phyloP scores from a whole-genome alignment of 1,284 basidiomycete genomes.

The Pascua sp. region DNA sequence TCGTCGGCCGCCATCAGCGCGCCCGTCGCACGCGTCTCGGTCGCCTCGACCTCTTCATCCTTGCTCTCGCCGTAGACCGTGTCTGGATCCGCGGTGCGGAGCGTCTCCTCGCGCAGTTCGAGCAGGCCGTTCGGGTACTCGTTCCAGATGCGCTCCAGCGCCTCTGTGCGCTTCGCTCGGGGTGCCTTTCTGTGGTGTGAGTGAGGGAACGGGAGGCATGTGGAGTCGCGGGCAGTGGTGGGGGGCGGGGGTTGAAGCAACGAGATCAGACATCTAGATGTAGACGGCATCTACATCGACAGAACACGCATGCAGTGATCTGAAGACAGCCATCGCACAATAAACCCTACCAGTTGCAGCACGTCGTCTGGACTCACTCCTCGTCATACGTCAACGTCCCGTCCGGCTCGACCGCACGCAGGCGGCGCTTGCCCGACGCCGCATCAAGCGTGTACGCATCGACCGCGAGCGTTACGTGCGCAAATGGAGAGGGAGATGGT shows the following conservation, averaged over 20 bases:
- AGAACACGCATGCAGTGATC: too few species aligned
- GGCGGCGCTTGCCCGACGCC: slow-evolving; percentile 21
- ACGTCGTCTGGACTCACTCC: slow-evolving; percentile 19
- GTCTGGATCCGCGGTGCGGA: slow-evolving; percentile 15
- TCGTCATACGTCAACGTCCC: slow-evolving; percentile 31
- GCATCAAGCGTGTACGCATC: slow-evolving; percentile 34
- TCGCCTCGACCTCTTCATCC: slow-evolving; percentile 3
- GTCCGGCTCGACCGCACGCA: slow-evolving; percentile 29
- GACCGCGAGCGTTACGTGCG: slow-evolving; percentile 22
- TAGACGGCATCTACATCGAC: too few species aligned
- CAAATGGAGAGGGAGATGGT: slow-evolving; percentile 11
- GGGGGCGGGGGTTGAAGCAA: too few species aligned
- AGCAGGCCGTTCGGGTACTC: slow-evolving; percentile 41
- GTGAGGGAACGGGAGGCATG: neutral
- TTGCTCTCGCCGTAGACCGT: slow-evolving; percentile 15
- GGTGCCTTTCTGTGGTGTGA: slow-evolving; percentile 15
- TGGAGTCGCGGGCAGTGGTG: too few species aligned
- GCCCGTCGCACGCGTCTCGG: slow-evolving; percentile 15
- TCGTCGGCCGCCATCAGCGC: slow-evolving; percentile 33
- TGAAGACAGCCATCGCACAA: too few species aligned
- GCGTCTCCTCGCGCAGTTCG: slow-evolving; percentile 31
- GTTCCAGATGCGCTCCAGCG: slow-evolving; percentile 40
- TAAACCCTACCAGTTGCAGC: too few species aligned
- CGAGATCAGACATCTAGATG: too few species aligned
- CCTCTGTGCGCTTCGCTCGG: slow-evolving; percentile 30